Evolutionary conservation across 768 basidiomycete genomes (phyloP).

Genomic region (Leccinum boreale): DNA sequence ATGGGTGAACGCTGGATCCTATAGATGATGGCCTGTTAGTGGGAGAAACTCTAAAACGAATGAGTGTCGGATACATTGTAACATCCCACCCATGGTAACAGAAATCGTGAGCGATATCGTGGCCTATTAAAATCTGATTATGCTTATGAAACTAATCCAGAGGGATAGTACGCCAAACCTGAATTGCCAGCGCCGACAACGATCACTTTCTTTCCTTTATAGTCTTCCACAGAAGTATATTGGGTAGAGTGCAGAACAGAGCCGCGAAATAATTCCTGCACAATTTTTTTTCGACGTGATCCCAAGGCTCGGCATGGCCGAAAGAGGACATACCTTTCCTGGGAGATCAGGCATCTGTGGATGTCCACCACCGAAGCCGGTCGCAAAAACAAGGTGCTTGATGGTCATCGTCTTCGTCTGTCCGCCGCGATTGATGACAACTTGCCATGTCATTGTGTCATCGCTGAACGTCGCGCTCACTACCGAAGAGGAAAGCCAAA

Average conservation of each 20-base stretch:
- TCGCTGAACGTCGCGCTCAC: constrained; percentile 33
- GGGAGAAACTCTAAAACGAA: constrained; percentile 28
- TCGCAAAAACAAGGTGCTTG: constrained; percentile 55
- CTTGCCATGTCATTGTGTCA: constrained; percentile 40
- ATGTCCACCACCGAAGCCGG: constrained; percentile 47
- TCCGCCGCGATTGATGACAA: constrained; percentile 33
- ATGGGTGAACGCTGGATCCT: constrained; percentile 31
- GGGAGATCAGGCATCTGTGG: constrained; percentile 46
- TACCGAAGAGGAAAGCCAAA: constrained; percentile 53
- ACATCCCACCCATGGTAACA: constrained; percentile 28
- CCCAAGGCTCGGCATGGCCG: not conserved
- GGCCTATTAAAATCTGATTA: constrained; percentile 19
- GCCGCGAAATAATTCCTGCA: constrained; percentile 50
- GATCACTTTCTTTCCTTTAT: constrained; percentile 59
- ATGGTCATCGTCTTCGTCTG: constrained; percentile 35
- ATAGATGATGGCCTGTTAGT: not conserved
- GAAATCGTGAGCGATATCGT: constrained; percentile 39
- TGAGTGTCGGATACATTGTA: constrained; percentile 17
- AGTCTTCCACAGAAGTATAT: constrained; percentile 43
- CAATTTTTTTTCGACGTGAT: not conserved
- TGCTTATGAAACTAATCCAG: constrained; percentile 1
- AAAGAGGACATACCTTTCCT: constrained; percentile 33
- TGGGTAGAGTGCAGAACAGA: constrained; percentile 50
- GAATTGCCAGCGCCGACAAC: constrained; percentile 65
- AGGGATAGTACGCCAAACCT: constrained; percentile 30